Base-by-base conservation (phyloP, 2,329 filamentous ascomycete genomes). In the Fusarium camptoceras region DNA sequence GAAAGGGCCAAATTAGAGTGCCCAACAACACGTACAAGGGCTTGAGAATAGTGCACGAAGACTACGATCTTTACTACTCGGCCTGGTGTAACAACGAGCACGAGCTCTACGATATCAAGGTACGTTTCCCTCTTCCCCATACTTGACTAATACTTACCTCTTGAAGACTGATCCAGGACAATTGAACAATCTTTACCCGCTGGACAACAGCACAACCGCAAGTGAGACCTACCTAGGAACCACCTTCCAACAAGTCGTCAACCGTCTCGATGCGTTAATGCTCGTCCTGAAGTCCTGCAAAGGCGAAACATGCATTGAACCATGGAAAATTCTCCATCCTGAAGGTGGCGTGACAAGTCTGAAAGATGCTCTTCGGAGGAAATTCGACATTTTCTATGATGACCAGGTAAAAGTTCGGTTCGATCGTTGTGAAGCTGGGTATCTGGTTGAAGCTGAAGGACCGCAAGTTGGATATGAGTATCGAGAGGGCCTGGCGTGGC, bases 11-110 rank as follows among this genome's bases (percentile, higher is more conserved):
- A 31, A 39, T 47, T 5, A 20, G 41, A 0, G 55, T 73, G 6
- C 44, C 55, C 4, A 83, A 83, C 62, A 89, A 90, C 68, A 90
- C 88, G 0, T 91, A 90, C 81, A 90, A 91, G 77, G 84, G 82
- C 0, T 70, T 89, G 22, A 83, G 88, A n/a, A 77, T 91, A 8
- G 80, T 88, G 6, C 79, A 83, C 1, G 75, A 83, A 4, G 77
- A 79, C 7, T 92, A 91, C 73, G 87, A 85, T 71, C 75, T 92
- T 8, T 88, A 89, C 65, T 92, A 92, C 72, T 85, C 88, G 0
- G 88, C 91, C 0, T 92, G 90, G 89, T 92, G 91, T 73, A 90
- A 80, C 16, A 88, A 88, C 54, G 89, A 91, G 73, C 86, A 88
- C 58, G 89, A 92, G 75, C 83, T 91, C 4, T 92, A 92, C 74